These are phyloP conservation scores for Chrysoporthe puriensis DNA, from an alignment of 2,329 filamentous ascomycete genomes.

Conservation along the genomic window DNA sequence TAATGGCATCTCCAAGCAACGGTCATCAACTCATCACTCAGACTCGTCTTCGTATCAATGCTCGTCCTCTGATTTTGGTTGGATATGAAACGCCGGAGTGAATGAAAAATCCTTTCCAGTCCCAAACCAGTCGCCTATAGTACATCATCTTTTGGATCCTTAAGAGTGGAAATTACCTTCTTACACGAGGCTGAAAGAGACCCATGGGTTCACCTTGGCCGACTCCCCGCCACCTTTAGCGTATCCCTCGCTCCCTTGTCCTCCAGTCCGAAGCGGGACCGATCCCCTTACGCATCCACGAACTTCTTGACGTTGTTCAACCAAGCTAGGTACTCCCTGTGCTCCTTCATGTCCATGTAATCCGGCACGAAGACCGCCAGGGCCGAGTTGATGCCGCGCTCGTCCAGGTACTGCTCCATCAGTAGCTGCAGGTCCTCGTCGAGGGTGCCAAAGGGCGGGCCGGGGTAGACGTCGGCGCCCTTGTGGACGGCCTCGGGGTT, in stretches of 20 bases:
- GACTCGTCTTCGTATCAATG: background rate
- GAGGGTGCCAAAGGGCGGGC: conserved; percentile 89
- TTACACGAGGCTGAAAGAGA: background rate
- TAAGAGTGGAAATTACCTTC: conserved; percentile 23
- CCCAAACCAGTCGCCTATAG: conserved; percentile 11
- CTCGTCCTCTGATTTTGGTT: background rate
- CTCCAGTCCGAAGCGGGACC: background rate
- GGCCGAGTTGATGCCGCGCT: conserved; percentile 85
- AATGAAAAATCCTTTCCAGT: background rate
- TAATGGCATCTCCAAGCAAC: background rate
- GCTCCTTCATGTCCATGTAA: conserved; percentile 98
- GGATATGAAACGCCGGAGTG: conserved; percentile 10
- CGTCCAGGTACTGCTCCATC: conserved; percentile 91
- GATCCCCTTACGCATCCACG: conserved; percentile 64
- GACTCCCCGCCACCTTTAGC: background rate
- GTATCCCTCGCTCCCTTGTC: background rate
- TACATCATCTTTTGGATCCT: conserved; percentile 19
- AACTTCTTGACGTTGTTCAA: conserved; percentile 86
- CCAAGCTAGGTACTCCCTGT: conserved; percentile 94
- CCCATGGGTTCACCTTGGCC: background rate
- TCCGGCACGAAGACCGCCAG: conserved; percentile 91
- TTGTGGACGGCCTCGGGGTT: conserved; percentile 77
- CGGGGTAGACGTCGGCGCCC: conserved; percentile 80
- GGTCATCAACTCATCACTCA: background rate
- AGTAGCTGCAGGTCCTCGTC: conserved; percentile 94